phyloP scores from a whole-genome alignment of 192 early-diverging fungal genomes.

The Phycomyces nitens region DNA sequence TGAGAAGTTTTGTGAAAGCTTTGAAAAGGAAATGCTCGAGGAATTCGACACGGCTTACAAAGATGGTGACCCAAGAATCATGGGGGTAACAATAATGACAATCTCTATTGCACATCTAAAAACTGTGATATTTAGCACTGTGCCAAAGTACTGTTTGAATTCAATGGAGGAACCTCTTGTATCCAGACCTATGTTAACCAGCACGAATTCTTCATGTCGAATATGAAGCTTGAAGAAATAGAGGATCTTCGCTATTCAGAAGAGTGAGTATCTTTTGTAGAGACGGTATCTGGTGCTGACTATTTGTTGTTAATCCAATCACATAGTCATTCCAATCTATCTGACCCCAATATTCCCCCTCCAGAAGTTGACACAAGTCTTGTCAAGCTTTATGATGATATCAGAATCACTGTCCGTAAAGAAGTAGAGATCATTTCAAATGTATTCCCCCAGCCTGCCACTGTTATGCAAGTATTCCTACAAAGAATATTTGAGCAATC shows the following conservation, averaged over 20 bases:
- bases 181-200: conserved; percentile 96
- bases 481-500: conserved; percentile 96
- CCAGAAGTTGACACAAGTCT: conserved; percentile 69
- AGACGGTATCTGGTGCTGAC: neutral
- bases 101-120: neutral
- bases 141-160: conserved; percentile 84
- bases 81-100: conserved; percentile 63
- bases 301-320: too few relatives aligned
- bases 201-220: conserved; percentile 92
- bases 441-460: conserved; percentile 88
- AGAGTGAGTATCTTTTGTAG: conserved; percentile 25
- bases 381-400: conserved; percentile 78
- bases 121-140: conserved; percentile 65
- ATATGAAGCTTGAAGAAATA: conserved; percentile 62
- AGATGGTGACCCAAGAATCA: conserved; percentile 65
- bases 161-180: conserved; percentile 94
- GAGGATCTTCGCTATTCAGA: conserved; percentile 35
- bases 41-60: conserved; percentile 85
- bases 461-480: conserved; percentile 90
- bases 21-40: conserved; percentile 86
- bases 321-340: conserved; percentile 44
- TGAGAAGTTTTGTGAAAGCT: conserved; percentile 87
- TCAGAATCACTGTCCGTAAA: conserved; percentile 72
- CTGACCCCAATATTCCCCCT: conserved; percentile 50
- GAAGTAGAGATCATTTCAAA: conserved; percentile 92